Percentiles rank a stretch among this genome's conserved stretches.
phyloP scores from a whole-genome alignment of 768 basidiomycete species.

The Fomitopsis pulvina region DNA sequence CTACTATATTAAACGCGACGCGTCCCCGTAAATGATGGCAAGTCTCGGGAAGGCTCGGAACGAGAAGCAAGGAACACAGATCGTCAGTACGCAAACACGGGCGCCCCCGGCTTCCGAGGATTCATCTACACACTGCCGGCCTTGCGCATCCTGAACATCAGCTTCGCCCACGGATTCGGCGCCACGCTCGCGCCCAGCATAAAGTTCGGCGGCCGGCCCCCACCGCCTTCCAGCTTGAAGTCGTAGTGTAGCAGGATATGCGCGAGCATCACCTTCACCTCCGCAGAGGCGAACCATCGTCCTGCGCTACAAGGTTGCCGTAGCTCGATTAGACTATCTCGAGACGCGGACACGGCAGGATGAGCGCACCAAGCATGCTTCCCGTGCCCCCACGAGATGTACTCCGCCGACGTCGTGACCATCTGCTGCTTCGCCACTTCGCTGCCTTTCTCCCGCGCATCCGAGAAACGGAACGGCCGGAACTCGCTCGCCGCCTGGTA shows the following conservation, averaged over 20 bases:
- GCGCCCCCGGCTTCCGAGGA: too few species aligned
- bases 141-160: too few species aligned
- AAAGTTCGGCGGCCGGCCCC: too few species aligned
- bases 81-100: too few species aligned
- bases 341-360: not conserved
- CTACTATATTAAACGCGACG: too few species aligned
- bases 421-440: conserved; percentile 29
- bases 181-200: too few species aligned
- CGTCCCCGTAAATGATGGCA: too few species aligned
- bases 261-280: conserved; percentile 28
- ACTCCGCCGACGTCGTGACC: conserved; percentile 23
- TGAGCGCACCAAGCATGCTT: conserved; percentile 23
- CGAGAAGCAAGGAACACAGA: too few species aligned
- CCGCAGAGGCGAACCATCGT: conserved; percentile 26
- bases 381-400: conserved; percentile 22
- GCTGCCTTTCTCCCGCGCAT: conserved; percentile 26
- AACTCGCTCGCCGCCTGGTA: conserved; percentile 25
- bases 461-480: conserved; percentile 43
- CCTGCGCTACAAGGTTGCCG: conserved; percentile 24
- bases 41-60: too few species aligned
- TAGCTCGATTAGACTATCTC: not conserved
- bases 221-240: conserved; percentile 20
- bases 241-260: conserved; percentile 26
- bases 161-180: too few species aligned
- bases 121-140: too few species aligned